Conservation (phyloP, 306 rosid species). For the Clitoria ternatea region DNA sequence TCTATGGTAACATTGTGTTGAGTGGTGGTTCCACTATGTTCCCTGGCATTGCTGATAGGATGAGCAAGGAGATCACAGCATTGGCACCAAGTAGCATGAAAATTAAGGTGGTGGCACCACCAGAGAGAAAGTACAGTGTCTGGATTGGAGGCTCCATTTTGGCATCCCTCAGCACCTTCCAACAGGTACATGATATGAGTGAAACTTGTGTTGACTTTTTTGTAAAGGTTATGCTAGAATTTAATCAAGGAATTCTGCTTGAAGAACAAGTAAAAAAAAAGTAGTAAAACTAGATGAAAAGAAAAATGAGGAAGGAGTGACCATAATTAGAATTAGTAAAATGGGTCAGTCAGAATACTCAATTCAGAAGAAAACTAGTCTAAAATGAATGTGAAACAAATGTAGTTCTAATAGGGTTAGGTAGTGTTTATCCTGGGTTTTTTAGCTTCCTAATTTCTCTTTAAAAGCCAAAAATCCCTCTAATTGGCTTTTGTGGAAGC, state of each 20-base stretch:
- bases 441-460: neutral
- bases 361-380: conserved; percentile 4
- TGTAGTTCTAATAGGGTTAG: neutral
- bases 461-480: neutral
- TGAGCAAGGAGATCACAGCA: conserved; percentile 96
- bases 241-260: neutral
- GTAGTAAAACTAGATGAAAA: neutral
- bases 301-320: neutral
- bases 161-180: conserved; percentile 99
- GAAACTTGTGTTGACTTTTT: neutral
- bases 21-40: conserved; percentile 97
- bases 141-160: conserved; percentile 98
- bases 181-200: conserved; percentile 60
- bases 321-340: too few species aligned
- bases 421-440: neutral
- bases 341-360: neutral
- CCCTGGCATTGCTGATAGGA: conserved; percentile 97
- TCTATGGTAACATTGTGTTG: conserved; percentile 88
- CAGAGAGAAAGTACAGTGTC: conserved; percentile 95
- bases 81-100: conserved; percentile 97
- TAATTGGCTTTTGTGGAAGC: neutral
- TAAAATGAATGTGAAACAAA: neutral
- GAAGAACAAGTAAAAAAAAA: neutral
- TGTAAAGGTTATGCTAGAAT: neutral
- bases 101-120: conserved; percentile 94